Evolutionary conservation across 2,329 filamentous ascomycete genomes (phyloP).

Genomic region (Colletotrichum ledebouriae): DNA sequence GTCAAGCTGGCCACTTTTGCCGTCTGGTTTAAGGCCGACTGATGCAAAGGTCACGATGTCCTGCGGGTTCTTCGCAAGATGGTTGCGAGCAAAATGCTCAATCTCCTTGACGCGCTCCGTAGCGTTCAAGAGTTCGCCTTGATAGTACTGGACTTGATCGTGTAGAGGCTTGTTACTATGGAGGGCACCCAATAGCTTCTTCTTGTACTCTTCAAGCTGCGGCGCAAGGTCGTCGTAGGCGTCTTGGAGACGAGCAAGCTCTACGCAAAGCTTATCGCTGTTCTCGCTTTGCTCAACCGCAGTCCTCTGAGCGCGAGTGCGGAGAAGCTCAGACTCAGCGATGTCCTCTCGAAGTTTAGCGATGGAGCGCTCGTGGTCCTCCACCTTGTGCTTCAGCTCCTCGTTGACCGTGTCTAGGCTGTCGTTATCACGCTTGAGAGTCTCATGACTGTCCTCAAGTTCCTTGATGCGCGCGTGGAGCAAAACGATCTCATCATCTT

Average conservation of each 20-base stretch:
- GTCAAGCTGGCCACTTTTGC: background rate
- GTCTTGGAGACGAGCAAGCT: background rate
- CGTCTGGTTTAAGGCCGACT: background rate
- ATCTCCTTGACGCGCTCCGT: slow-evolving; percentile 28
- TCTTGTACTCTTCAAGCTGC: slow-evolving; percentile 17
- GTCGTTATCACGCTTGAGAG: slow-evolving; percentile 23
- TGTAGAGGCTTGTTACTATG: slow-evolving; percentile 9
- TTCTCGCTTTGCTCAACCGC: slow-evolving; percentile 20
- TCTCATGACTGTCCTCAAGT: slow-evolving; percentile 19
- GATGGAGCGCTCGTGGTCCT: background rate
- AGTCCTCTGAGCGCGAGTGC: slow-evolving; percentile 12
- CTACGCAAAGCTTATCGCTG: background rate
- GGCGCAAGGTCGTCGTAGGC: slow-evolving; percentile 3
- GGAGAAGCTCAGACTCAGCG: slow-evolving; percentile 13
- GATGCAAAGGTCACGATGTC: slow-evolving; percentile 4
- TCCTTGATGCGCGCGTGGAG: background rate
- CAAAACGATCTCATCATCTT: background rate
- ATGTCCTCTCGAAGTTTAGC: slow-evolving; percentile 1
- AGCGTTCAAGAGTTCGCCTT: slow-evolving; percentile 19
- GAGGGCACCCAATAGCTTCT: slow-evolving; percentile 13
- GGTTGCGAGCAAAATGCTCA: slow-evolving; percentile 13
- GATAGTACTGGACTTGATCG: background rate
- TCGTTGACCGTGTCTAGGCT: slow-evolving; percentile 27
- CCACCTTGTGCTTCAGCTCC: background rate
- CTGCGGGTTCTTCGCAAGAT: slow-evolving; percentile 25